Evolutionary conservation across 2,329 filamentous ascomycete species (phyloP), one percentile per base, ranked within the genome.

Genomic region (Laburnicola sp.): DNA sequence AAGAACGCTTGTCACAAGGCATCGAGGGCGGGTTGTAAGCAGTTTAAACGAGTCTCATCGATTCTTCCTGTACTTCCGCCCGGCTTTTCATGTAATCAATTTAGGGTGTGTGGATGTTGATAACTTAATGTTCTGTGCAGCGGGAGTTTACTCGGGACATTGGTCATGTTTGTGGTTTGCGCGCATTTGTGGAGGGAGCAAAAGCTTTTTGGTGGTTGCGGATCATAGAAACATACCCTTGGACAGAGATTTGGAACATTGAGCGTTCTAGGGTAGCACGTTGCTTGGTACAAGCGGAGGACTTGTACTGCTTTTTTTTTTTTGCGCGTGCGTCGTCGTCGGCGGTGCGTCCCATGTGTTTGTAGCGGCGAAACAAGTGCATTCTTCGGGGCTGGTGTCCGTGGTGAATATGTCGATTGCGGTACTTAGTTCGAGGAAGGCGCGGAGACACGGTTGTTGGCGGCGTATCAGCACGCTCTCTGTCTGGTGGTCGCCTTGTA

Each of bases 1-100:
- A 95, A 68, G 89, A 93, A 57, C 83, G 88, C 55, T 79, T 97
- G 41, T 80, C 87, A 6, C 78, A 81, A 61, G 82, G 82, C 30
- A 65, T 72, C 21, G 70, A 73, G 45, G 70, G 70, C 21, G 45
- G 70, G 48, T 49, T 57, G 22, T 71, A 57, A 45, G n/a, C 22
- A 16, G 22, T 36, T n/a, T 6, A 3, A 25, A n/a, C 25, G n/a
- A 10, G 10, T 16, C 21, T 11, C 22, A 10, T 37, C 26, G 6
- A 32, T 31, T 27, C 11, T 35, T 26, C 32, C 11, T 25, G 27
- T 30, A 26, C 22, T 31, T 46, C 6, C 30, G 47, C 43, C 34
- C 11, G n/a, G 8, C 16, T 11, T 31, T 42, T 39, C 39, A 32
- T 43, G 41, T 43, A 45, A 31, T 30, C 16, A 31, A 48, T 42